Base-by-base conservation (phyloP, 2,329 filamentous ascomycete species). In the Aspergillus vadensis region DNA sequence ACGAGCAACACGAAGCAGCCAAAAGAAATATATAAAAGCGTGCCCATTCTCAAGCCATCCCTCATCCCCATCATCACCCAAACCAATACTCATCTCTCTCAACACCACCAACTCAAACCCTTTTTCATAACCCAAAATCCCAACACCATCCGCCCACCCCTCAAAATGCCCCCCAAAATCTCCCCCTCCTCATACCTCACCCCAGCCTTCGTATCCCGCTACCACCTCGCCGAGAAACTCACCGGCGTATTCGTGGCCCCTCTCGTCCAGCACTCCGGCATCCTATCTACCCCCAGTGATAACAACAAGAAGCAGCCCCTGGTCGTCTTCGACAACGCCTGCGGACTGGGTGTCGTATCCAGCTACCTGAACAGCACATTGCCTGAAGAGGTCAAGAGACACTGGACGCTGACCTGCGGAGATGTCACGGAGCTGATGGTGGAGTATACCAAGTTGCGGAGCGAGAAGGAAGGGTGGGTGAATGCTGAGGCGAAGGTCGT, bases 251-350 rank as follows among this genome's bases (percentile, higher is more conserved):
- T 72, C 47, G 75, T 69, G 5, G 54, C 65, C 7, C 36, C 58
- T 7, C 68, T 78, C 9, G 57, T 77, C 32, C 60, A 70, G 5
- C 70, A 73, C 32, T 69, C 70, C 44, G 69, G 69, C 12, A 38
- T 78, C 4, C 17, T 66, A 2, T 57, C 66, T 23, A 50, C 63
- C 9, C 60, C 62, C 19, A 61, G 27, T 30, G 4, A 68, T 9
- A 55, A 57, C 9, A 5, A 32, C 30, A 30, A 30, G 5, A 30
- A 30, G 3, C 3, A 32, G 4, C 65, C 70, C 14, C 63, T 76
- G 2, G 64, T 71, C 7, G 61, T 86, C 23, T 68, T 87, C 10
- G 85, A 87, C 60, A 80, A 80, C 63, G 83, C 81, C 6, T 86
- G 84, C 58, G 84, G 84, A 0, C 76, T 77, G 4, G 85, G 83